Evolutionary conservation across 495 filamentous ascomycete genomes (phyloP), one percentile per base, ranked within the genome.

Genomic region (Xylaria palmicola): DNA sequence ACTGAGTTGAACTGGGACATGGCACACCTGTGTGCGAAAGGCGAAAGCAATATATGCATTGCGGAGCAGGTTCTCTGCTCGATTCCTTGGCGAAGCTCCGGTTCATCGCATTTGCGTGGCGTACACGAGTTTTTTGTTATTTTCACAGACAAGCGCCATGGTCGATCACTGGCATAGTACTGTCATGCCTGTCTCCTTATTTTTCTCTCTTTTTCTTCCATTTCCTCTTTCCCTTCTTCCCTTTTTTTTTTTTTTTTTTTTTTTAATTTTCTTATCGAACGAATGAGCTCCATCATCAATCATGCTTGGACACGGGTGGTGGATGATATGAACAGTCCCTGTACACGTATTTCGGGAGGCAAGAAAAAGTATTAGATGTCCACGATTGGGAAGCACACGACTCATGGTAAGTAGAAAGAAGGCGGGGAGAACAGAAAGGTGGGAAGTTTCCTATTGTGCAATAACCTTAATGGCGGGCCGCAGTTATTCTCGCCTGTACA

Each of bases 341-440:
- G 70, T 72, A 72, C 50, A 72, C 70, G 70, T 67, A 65, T 68
- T 64, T 62, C 59, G 68, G 63, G 60, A 65, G 41, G 39, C 41
- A 26, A 27, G 43, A 57, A 34, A 29, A 13, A 51, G 20, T 26
- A 34, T 43, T 44, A 44, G 55, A 59, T 56, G 47, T 58, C n/a
- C 49, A 65, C 58, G 47, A 41, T 12, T 20, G 52, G 43, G 27
- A 53, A 36, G 54, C 36, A 53, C 36, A 39, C 8, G 51, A 7
- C 36, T 27, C 2, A 17, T 22, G 8, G n/a, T 32, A 41, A 29
- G 26, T 52, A 44, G 57, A 59, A 59, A 39, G 43, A 36, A 49
- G 17, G 15, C n/a, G 2, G n/a, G 19, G 26, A 43, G 13, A 12
- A 19, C n/a, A 26, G 30, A 24, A 36, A 20, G 3, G 19, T 36